phyloP scores from a whole-genome alignment of 2,329 filamentous ascomycete genomes.

The Colletotrichum viniferum region DNA sequence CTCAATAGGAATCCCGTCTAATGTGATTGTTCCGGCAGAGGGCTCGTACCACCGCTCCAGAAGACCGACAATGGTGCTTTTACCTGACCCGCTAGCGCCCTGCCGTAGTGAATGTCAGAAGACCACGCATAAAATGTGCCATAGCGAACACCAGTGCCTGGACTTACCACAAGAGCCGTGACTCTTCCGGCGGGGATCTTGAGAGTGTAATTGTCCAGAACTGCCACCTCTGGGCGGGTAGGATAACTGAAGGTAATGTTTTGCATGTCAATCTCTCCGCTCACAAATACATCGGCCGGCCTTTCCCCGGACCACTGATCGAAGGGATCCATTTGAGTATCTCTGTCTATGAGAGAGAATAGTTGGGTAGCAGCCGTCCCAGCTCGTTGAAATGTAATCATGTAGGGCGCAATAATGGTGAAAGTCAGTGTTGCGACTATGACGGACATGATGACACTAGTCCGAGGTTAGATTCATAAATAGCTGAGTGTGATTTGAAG shows the following conservation, averaged over 20 bases:
- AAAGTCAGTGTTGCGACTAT: constrained; percentile 25
- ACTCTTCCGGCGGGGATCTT: constrained; percentile 67
- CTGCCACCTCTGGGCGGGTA: constrained; percentile 66
- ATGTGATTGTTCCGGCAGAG: constrained; percentile 26
- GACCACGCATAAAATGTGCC: neutral
- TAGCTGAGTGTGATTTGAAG: neutral
- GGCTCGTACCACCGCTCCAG: constrained; percentile 67
- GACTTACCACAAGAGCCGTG: constrained; percentile 62
- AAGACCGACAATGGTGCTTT: constrained; percentile 70
- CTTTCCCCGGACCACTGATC: neutral
- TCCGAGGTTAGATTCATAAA: neutral
- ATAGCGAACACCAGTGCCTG: neutral
- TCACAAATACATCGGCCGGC: neutral
- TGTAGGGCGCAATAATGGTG: constrained; percentile 22
- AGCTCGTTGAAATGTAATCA: constrained; percentile 25
- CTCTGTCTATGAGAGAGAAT: constrained; percentile 27
- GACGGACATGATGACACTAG: constrained; percentile 28
- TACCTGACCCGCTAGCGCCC: constrained; percentile 71
- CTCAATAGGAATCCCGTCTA: constrained; percentile 30
- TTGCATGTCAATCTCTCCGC: constrained; percentile 56
- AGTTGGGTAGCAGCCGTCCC: constrained; percentile 25
- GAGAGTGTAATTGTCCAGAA: constrained; percentile 66
- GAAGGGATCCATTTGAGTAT: constrained; percentile 27
- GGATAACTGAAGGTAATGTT: constrained; percentile 72
- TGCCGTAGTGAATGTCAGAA: neutral